Base-by-base conservation (phyloP, 2,329 filamentous ascomycete species). In the Diaporthe aspalathi region DNA sequence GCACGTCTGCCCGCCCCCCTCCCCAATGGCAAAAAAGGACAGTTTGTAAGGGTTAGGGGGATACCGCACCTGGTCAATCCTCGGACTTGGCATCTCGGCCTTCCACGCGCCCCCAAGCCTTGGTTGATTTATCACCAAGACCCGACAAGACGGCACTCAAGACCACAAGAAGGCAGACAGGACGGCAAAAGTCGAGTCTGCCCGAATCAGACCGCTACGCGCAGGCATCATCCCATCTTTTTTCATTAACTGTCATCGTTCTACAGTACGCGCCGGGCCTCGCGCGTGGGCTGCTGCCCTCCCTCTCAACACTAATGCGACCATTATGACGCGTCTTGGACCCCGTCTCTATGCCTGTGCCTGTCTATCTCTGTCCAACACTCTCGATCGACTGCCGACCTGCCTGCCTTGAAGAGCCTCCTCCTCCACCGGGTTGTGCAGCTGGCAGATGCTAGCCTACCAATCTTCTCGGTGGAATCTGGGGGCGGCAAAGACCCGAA, bases 81-180 rank as follows among this genome's bases (percentile, higher is more conserved):
- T 20, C 35, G 27, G 20, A 35, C 35, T 60, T 24, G n/a, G 6
- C 47, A 22, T 47, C 43, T 24, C 38, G 40, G 43, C 40, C 57
- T 32, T 1, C 11, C n/a, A 57, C 16, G 32, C 32, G 32, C 5
- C 5, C 32, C 57, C 57, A 62, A 62, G 57, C 9, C 40, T 62
- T 62, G 40, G 57, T 47, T 22, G 57, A n/a, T 47, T 62, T 40
- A 62, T n/a, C n/a, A 62, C 47, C 27, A 62, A 62, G 57, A 62
- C 57, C 57, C 47, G 43, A 35, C 57, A 49, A 20, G 24, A 40
- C n/a, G 35, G 32, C 56, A 60, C 22, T 22, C 20, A n/a, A n/a
- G 27, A 56, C 38, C 52, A 47, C 57, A 47, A 63, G 40, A 47
- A 40, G 40, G 40, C 40, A 47, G n/a, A n/a, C n/a, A n/a, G n/a